Evolutionary conservation across 2,329 filamentous ascomycete genomes (phyloP), one percentile per base, ranked within the genome.

Genomic region (Penicillium sp.): DNA sequence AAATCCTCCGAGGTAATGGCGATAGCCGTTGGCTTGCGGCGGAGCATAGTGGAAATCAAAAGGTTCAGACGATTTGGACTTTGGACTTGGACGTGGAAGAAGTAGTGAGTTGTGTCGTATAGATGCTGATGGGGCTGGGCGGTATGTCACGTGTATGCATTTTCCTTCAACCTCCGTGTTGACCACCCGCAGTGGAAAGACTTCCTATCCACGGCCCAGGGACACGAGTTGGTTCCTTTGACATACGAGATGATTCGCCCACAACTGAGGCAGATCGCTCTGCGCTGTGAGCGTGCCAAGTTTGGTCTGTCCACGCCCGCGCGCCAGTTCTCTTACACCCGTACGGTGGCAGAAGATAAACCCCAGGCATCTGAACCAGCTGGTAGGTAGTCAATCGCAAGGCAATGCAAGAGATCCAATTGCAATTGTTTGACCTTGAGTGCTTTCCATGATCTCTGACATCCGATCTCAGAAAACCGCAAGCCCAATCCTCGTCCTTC

Each of bases 11-110:
- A 68, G 1, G 79, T 80, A 21, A 81, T 70, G 42, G 77, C 75
- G 43, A 81, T 76, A n/a, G 77, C 75, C 21, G 79, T 81, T 27
- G 79, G 79, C 59, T 79, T 79, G 56, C 79, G 77, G 57, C 79
- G 79, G 54, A 81, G 76, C 79, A 81, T 81, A 10, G 44, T 71
- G 47, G 14, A 8, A 7, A 39, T 32, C 10, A 13, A 10, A 32
- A 31, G 9, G 24, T 6, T 27, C 4, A 27, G 24, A 27, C 24
- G 5, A 27, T 6, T 27, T 34, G 18, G 18, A 18, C 18, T 18
- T 18, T 18, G 18, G 18, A 18, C 18, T 18, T 18, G 18, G 18
- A 18, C 18, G 18, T 18, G 18, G 18, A 18, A 18, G 18, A 18
- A 18, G 18, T 18, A 18, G 18, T 18, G 2, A 18, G 18, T 18